Conservation (phyloP, 2,329 filamentous ascomycete species). For the Ophiostoma perfectum region DNA sequence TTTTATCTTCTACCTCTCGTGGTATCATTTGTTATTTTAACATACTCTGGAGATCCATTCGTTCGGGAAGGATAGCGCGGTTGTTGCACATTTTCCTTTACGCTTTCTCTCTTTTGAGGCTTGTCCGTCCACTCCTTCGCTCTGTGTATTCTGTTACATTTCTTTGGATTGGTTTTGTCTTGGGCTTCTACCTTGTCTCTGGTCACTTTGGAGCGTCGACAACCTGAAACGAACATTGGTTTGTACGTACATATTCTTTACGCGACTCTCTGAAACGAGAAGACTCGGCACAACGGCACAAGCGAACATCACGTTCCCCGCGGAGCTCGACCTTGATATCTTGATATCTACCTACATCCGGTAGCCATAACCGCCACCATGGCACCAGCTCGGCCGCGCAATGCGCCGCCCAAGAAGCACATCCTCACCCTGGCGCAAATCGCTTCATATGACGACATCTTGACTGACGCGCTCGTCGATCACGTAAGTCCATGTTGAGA, state of each 20-base stretch:
- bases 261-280: neutral
- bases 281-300: neutral
- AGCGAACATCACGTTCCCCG: neutral
- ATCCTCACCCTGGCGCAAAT: conserved; percentile 81
- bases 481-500: conserved; percentile 59
- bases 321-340: neutral
- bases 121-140: neutral
- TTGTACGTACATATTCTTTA: neutral
- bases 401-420: conserved; percentile 51
- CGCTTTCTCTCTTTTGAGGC: neutral
- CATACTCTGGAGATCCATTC: neutral
- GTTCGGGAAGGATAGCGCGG: neutral
- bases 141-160: neutral
- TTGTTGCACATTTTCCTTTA: neutral
- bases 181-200: neutral
- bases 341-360: no score
- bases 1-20: no score
- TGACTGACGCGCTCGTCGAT: conserved; percentile 92
- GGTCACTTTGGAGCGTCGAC: neutral
- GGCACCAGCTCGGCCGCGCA: conserved; percentile 21
- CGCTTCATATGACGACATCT: conserved; percentile 87
- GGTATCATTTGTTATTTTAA: neutral
- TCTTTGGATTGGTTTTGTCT: neutral
- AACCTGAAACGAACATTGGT: neutral
- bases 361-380: conserved; percentile 18